These are phyloP conservation scores for Gamsiella multidivaricata DNA, from an alignment of 192 early-diverging fungal species.

Conservation along the genomic window DNA sequence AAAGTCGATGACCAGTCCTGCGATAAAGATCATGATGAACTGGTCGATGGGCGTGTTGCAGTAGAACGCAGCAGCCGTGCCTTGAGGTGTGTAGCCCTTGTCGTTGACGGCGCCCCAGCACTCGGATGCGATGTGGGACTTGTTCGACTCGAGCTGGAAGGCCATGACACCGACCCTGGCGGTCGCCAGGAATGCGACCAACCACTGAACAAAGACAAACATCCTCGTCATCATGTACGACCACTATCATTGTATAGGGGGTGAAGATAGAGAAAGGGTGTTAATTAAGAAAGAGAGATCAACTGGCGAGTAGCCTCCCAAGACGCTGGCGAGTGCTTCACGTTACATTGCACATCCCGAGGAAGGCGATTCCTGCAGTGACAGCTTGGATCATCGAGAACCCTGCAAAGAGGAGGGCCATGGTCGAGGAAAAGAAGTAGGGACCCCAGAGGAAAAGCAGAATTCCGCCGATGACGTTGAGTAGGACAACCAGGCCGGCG, in stretches of 20 bases:
- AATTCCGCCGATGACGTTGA: conserved; percentile 38
- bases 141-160: conserved; percentile 39
- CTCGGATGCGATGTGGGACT: conserved; percentile 25
- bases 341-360: conserved; percentile 46
- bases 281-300: neutral
- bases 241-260: conserved; percentile 16
- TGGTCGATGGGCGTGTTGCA: conserved; percentile 44
- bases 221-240: conserved; percentile 54
- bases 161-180: conserved; percentile 48
- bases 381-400: conserved; percentile 36
- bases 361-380: conserved; percentile 44
- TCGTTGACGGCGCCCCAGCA: conserved; percentile 48
- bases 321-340: no score
- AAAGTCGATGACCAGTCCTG: conserved; percentile 42
- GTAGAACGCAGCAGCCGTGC: conserved; percentile 45
- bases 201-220: conserved; percentile 42
- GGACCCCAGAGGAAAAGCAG: conserved; percentile 46
- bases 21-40: conserved; percentile 46
- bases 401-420: conserved; percentile 46
- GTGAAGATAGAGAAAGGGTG: neutral
- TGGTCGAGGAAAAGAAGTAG: conserved; percentile 43
- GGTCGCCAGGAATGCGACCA: conserved; percentile 30
- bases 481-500: conserved; percentile 19
- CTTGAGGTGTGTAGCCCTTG: conserved; percentile 41
- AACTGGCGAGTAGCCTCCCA: no score